Base-by-base conservation (phyloP, 2,329 filamentous ascomycete genomes). In the Fusarium newnesense region DNA sequence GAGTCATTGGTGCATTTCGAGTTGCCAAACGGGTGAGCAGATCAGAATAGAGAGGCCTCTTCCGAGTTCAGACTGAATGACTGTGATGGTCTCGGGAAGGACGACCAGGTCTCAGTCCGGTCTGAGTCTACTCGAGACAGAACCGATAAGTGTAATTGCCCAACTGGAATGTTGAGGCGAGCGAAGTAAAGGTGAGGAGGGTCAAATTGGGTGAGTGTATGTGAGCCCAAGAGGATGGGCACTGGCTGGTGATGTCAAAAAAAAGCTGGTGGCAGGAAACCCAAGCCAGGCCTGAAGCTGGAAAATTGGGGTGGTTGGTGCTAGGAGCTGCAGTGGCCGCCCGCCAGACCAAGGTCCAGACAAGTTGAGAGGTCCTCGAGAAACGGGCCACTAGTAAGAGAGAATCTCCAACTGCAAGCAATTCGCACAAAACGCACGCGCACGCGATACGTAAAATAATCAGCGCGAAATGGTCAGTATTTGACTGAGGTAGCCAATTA, bases 241-340 rank as follows among this genome's bases (percentile, higher is more conserved):
- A 73, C 60, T 44, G 54, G 67, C 76, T 73, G 76, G 78, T 79
- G 74, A 77, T 77, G 78, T 75, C 77, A 73, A 80, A 80, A 79
- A 69, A 75, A 80, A 74, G 66, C 52, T 77, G 78, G 78, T 80
- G 78, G 78, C 78, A 76, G 72, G 76, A 76, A 74, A 71, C 72
- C 73, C 60, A 67, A 67, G 70, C 57, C 70, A 72, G 71, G 69
- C 66, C 62, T 40, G 70, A 69, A 70, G 64, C 65, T 70, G 59
- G 66, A 69, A 73, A 74, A 72, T 63, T 66, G 68, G 68, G 63
- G 72, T 63, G 67, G 70, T 50, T 76, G 70, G 72, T 65, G 50
- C 63, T 61, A 49, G 58, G 66, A 69, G 46, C 62, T 64, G 61
- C 46, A 69, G 69, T 69, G 63, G 63, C 63, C 72, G 70, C 69